Evolutionary conservation across 495 filamentous ascomycete species (phyloP).

Genomic region (Aspergillus sparsus): DNA sequence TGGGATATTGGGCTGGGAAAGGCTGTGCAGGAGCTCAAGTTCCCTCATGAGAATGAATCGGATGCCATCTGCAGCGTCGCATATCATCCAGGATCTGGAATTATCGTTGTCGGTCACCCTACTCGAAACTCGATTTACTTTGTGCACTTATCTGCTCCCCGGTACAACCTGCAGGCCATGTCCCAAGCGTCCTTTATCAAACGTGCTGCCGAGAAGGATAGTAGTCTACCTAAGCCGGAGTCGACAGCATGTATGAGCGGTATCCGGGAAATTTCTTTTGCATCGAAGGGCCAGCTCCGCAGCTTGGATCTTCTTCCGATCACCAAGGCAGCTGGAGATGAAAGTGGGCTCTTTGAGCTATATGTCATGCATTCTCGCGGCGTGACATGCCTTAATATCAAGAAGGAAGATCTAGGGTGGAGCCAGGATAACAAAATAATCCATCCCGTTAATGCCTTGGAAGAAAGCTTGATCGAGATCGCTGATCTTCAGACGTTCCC

Average conservation of each 20-base stretch:
- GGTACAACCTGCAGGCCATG: slow-evolving; percentile 76
- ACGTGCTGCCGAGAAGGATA: slow-evolving; percentile 70
- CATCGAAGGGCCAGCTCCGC: slow-evolving; percentile 81
- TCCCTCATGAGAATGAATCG: slow-evolving; percentile 94
- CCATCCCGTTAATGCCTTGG: slow-evolving; percentile 68
- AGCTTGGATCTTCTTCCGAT: slow-evolving; percentile 83
- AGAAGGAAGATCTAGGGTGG: slow-evolving; percentile 88
- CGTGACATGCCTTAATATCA: slow-evolving; percentile 81
- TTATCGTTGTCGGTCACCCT: slow-evolving; percentile 92
- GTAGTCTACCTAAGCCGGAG: slow-evolving; percentile 75
- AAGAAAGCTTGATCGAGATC: slow-evolving; percentile 60
- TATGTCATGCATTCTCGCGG: slow-evolving; percentile 98
- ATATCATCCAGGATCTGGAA: slow-evolving; percentile 85
- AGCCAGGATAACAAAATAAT: slow-evolving; percentile 81
- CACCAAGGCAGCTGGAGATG: slow-evolving; percentile 48
- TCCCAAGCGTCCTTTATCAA: slow-evolving; percentile 85
- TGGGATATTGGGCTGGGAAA: slow-evolving; percentile 97
- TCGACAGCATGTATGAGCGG: slow-evolving; percentile 96
- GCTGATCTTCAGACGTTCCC: slow-evolving; percentile 50
- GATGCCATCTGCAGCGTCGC: slow-evolving; percentile 95
- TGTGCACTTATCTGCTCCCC: slow-evolving; percentile 88
- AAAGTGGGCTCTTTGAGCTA: slow-evolving; percentile 78
- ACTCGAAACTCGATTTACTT: slow-evolving; percentile 98
- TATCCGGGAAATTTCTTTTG: slow-evolving; percentile 89
- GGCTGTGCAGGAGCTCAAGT: slow-evolving; percentile 93